phyloP scores from a whole-genome alignment of 495 filamentous ascomycete species.

The Penicillium silybi region DNA sequence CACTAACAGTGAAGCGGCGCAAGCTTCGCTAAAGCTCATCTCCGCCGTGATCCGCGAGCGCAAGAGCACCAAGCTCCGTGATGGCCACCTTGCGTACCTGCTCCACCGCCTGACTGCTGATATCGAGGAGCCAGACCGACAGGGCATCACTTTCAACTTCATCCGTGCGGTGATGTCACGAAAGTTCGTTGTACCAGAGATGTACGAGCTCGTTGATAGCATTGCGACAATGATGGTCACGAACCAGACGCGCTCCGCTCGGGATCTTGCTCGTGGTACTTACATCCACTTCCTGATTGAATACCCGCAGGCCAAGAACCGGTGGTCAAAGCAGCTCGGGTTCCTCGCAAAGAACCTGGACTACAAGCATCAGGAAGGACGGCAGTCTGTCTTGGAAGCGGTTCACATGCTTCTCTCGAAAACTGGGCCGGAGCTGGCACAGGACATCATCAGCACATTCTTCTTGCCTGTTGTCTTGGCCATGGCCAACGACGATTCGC shows the following conservation, averaged over 20 bases:
- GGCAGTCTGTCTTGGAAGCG: conserved; percentile 87
- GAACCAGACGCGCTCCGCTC: conserved; percentile 79
- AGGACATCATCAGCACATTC: conserved; percentile 75
- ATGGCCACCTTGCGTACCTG: conserved; percentile 77
- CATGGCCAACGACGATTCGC: conserved; percentile 81
- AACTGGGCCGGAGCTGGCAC: conserved; percentile 70
- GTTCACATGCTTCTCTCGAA: conserved; percentile 80
- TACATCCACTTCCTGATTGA: conserved; percentile 94
- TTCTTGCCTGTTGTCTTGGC: conserved; percentile 84
- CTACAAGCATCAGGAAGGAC: conserved; percentile 81
- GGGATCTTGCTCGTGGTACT: conserved; percentile 80
- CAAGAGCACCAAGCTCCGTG: conserved; percentile 66
- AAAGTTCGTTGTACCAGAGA: conserved; percentile 76
- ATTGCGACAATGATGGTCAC: conserved; percentile 94
- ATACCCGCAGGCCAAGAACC: conserved; percentile 84
- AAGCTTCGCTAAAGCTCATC: conserved; percentile 82
- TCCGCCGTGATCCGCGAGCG: conserved; percentile 81
- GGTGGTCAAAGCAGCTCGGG: conserved; percentile 81
- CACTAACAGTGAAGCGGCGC: conserved; percentile 74
- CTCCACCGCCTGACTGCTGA: conserved; percentile 83
- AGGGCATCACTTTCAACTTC: conserved; percentile 92
- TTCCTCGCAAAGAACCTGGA: conserved; percentile 89
- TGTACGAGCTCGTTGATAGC: conserved; percentile 87
- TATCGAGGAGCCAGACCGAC: conserved; percentile 83
- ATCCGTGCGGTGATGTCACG: conserved; percentile 77